Conservation (phyloP, 176 grass and related monocot species). For the Cenchrus americanus region DNA sequence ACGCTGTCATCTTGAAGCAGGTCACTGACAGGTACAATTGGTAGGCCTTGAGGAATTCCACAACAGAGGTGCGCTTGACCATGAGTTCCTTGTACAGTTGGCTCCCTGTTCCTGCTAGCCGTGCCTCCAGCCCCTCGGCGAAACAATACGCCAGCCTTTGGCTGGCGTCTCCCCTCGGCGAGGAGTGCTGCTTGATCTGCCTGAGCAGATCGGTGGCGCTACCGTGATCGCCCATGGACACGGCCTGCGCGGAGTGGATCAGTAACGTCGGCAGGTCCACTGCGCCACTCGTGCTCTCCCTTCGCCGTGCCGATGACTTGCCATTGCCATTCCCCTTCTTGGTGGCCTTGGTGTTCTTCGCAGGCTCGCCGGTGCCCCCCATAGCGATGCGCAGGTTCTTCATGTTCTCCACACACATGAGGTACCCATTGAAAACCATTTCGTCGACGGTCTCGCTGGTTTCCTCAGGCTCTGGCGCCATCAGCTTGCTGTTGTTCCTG, state of each 20-base stretch:
- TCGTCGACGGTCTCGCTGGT: constrained; percentile 54
- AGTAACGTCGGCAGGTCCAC: constrained; percentile 67
- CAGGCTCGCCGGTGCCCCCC: background rate
- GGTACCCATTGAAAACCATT: constrained; percentile 26
- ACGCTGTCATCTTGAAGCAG: constrained; percentile 44
- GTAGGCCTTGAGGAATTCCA: constrained; percentile 55
- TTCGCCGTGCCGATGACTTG: no score
- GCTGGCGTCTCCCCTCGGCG: constrained; percentile 28
- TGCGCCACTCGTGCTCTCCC: background rate
- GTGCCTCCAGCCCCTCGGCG: constrained; percentile 57
- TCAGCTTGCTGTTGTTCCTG: constrained; percentile 55
- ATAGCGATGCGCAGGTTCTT: constrained; percentile 5
- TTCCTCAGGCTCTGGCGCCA: constrained; percentile 31
- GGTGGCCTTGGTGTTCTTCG: background rate
- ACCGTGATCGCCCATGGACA: constrained; percentile 38
- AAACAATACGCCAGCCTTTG: constrained; percentile 69
- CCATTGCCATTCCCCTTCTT: background rate
- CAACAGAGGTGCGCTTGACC: constrained; percentile 1
- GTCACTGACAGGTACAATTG: constrained; percentile 42
- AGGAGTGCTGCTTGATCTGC: constrained; percentile 65
- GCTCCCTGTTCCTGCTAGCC: constrained; percentile 62
- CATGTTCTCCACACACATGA: background rate
- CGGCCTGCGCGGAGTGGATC: constrained; percentile 60
- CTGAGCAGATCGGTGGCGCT: constrained; percentile 47
- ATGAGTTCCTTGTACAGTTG: constrained; percentile 45